Evolutionary conservation across 116 monocot species (phyloP).

Genomic region (Trichopus zeylanicus): DNA sequence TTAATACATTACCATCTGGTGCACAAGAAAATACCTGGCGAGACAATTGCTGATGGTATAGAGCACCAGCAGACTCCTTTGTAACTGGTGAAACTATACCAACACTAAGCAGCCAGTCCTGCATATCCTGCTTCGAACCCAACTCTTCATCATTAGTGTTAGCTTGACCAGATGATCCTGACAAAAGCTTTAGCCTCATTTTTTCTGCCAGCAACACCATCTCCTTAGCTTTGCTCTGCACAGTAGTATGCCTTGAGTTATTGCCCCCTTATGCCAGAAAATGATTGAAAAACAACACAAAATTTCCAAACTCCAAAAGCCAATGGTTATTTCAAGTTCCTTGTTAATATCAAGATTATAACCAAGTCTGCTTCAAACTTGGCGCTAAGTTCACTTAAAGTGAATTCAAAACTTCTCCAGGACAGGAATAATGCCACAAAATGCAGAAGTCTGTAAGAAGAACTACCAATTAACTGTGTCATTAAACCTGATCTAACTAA

Average conservation of each 20-base stretch:
- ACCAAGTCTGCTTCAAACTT: not conserved
- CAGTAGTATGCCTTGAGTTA: constrained; percentile 2
- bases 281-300: not conserved
- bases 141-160: constrained; percentile 73
- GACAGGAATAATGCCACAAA: not conserved
- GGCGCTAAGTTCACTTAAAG: no score
- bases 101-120: constrained; percentile 91
- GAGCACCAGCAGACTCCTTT: constrained; percentile 91
- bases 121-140: constrained; percentile 94
- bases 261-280: not conserved
- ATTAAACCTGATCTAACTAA: no score
- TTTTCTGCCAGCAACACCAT: constrained; percentile 91
- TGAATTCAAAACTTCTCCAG: not conserved
- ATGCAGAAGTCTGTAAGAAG: not conserved
- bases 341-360: not conserved
- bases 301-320: not conserved
- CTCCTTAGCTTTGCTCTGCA: constrained; percentile 94
- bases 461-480: no score
- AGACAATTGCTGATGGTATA: constrained; percentile 89
- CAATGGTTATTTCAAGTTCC: not conserved
- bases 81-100: constrained; percentile 95
- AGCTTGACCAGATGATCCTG: constrained; percentile 43
- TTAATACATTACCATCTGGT: not conserved
- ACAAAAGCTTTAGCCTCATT: constrained; percentile 73
- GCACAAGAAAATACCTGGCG: constrained; percentile 44